Evolutionary conservation across 1,284 basidiomycete species (phyloP).

Genomic region (Melanopsichium pennsylvanicum): DNA sequence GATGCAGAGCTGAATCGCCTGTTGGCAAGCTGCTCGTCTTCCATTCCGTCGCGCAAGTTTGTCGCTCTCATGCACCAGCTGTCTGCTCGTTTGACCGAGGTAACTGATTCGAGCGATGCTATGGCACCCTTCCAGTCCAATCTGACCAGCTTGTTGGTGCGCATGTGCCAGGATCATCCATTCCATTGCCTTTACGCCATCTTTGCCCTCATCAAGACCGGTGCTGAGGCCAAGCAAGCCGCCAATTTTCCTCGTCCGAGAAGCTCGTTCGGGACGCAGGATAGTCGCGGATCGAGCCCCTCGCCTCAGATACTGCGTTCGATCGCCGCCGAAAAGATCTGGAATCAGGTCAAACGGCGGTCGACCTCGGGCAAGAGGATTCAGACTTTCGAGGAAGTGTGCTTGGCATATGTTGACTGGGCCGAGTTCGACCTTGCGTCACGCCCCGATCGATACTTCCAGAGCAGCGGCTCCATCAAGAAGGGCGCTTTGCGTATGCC

Average conservation of each 20-base stretch:
- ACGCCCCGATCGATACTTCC: conserved; percentile 33
- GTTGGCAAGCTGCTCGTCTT: conserved; percentile 71
- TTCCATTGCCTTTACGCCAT: conserved; percentile 93
- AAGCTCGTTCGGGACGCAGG: conserved; percentile 6
- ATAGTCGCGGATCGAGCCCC: conserved; percentile 1
- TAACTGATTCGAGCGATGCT: conserved; percentile 62
- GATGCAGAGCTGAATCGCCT: conserved; percentile 71
- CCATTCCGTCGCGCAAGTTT: conserved; percentile 87
- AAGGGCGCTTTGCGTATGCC: conserved; percentile 41
- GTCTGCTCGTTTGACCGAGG: conserved; percentile 75
- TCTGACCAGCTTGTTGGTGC: conserved; percentile 75
- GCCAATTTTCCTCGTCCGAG: conserved; percentile 7
- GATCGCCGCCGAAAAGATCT: conserved; percentile 76
- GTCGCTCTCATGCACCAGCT: conserved; percentile 90
- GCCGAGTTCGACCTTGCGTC: conserved; percentile 72
- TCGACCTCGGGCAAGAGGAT: conserved; percentile 68
- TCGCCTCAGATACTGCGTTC: conserved; percentile 68
- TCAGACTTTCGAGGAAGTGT: conserved; percentile 74
- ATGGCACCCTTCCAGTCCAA: conserved; percentile 71
- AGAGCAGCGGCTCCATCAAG: conserved; percentile 30
- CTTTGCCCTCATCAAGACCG: conserved; percentile 70
- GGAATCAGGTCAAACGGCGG: conserved; percentile 72
- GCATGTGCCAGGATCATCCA: conserved; percentile 88
- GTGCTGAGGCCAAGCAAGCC: conserved; percentile 30
- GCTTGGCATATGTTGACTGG: conserved; percentile 81